Conservation (phyloP, 371 early-diverging fungal genomes). For the Mucor indicus region DNA sequence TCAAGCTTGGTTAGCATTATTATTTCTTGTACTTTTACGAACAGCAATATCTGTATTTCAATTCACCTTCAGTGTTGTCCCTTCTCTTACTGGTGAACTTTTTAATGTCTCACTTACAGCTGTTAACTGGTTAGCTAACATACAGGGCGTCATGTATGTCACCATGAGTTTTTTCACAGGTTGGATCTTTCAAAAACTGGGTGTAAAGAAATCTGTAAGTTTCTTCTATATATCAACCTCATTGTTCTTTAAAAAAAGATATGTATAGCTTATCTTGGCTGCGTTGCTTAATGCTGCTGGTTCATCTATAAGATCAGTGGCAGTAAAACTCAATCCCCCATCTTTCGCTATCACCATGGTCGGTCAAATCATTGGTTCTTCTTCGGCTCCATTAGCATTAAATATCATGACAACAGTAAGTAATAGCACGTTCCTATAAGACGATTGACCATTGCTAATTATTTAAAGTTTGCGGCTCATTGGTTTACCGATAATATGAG, state of each 20-base stretch:
- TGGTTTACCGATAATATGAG: conserved; percentile 68
- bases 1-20: conserved; percentile 35
- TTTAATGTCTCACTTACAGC: conserved; percentile 27
- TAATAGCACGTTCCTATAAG: background rate
- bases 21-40: conserved; percentile 29
- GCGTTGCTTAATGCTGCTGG: conserved; percentile 44
- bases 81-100: conserved; percentile 21
- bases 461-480: conserved; percentile 48
- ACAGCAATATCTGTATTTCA: conserved; percentile 36
- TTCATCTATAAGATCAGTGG: conserved; percentile 48
- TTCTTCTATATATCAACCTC: background rate
- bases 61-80: conserved; percentile 35
- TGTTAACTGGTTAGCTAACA: conserved; percentile 41
- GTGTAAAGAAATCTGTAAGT: conserved; percentile 39
- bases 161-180: conserved; percentile 36
- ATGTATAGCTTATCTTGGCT: conserved; percentile 45
- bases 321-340: conserved; percentile 27
- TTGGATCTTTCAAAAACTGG: conserved; percentile 31
- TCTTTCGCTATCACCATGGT: conserved; percentile 43
- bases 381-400: conserved; percentile 60
- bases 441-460: background rate
- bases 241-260: background rate
- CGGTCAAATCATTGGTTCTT: conserved; percentile 57
- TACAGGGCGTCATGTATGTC: conserved; percentile 35
- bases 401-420: conserved; percentile 55